phyloP scores from a whole-genome alignment of 1,284 basidiomycete species.

The Boletus mariae region DNA sequence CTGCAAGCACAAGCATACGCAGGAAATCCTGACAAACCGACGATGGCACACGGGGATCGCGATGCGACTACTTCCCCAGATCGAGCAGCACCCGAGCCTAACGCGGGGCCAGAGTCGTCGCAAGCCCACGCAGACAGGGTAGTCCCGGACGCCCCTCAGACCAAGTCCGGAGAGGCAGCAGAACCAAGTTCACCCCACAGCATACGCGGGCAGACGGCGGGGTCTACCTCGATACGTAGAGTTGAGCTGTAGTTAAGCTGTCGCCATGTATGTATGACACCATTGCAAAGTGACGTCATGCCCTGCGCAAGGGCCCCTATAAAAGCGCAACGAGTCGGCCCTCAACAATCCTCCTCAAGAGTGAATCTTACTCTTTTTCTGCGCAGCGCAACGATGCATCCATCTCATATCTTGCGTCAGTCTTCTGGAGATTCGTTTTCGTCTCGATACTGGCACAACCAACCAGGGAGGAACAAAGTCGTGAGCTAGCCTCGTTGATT shows the following conservation, averaged over 20 bases:
- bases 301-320: constrained; percentile 18
- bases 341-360: constrained; percentile 10
- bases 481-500: constrained; percentile 11
- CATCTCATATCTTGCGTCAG: constrained; percentile 24
- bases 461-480: constrained; percentile 33
- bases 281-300: constrained; percentile 30
- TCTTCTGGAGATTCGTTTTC: constrained; percentile 27
- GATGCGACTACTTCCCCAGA: not conserved
- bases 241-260: too few relatives aligned
- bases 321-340: constrained; percentile 14
- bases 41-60: not conserved
- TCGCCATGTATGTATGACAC: too few relatives aligned
- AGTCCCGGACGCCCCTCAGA: not conserved
- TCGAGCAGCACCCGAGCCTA: not conserved
- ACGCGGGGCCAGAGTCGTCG: not conserved
- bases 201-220: too few relatives aligned
- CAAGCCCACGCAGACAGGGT: not conserved
- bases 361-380: not conserved
- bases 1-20: constrained; percentile 17
- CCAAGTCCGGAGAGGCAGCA: not conserved
- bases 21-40: constrained; percentile 17
- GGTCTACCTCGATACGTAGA: not conserved
- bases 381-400: constrained; percentile 17
- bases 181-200: not conserved
- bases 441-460: constrained; percentile 33